Evolutionary conservation across 768 basidiomycete genomes (phyloP), one percentile per base, ranked within the genome.

Genomic region (Serpula lacrymans): DNA sequence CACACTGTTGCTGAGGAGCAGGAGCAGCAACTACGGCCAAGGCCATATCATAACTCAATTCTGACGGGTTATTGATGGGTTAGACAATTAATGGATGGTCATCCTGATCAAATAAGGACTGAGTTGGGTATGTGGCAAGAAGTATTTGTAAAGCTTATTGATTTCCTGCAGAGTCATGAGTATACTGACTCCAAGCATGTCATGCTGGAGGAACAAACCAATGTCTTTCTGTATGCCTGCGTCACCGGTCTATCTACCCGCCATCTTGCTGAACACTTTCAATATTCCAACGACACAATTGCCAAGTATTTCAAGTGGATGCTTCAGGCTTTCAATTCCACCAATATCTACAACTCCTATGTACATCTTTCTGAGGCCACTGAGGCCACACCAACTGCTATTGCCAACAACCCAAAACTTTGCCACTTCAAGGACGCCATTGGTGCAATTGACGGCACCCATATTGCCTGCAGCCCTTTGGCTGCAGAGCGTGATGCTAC

Each of bases 381-480:
- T 33, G 14, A 14, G 20, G 14, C 14, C 31, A 33, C 6, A 7
- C 6, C 6, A 33, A 14, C 14, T 33, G 8, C 31, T 8, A 6
- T 18, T 33, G 6, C 31, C 31, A 33, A 33, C 31, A 6, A 8
- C 31, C 31, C 6, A 33, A 6, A 29, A 29, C 27, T 34, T 29
- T n/a, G n/a, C n/a, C n/a, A n/a, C 10, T 48, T 53, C 11, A 3
- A 1, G 1, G 24, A 43, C 6, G 46, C 36, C n/a, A 34, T 52
- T 14, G 35, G 51, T 4, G 39, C 42, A 3, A 17, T 49, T 11
- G 44, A 49, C 37, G 41, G 44, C 21, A 49, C 18, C 0, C 48
- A 49, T 6, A 43, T 43, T 13, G 16, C 4, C 9, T 11, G 31
- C 3, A 34, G 30, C 25, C 20, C 37, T 2, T 16, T 22, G 1